Evolutionary conservation across 192 early-diverging fungal species (phyloP), one percentile per base, ranked within the genome.

Genomic region (Allomyces macrogynus): DNA sequence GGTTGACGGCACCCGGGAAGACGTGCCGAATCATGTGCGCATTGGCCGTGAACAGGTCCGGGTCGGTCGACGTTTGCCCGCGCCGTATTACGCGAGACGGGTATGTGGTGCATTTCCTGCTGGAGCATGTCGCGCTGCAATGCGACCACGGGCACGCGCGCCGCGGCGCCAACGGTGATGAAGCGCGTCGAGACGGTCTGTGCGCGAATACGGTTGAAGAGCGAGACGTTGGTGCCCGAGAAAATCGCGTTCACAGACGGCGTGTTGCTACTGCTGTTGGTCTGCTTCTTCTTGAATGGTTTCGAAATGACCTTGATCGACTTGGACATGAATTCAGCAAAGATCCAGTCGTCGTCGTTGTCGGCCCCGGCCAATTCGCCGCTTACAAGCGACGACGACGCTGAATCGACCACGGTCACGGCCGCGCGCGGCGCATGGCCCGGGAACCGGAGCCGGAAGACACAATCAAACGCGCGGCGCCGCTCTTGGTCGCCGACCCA

Each of bases 251-350:
- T 65, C 26, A 22, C 63, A 61, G 24, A 72, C 66, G 88, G 83
- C 72, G 86, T 84, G 71, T 88, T 88, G 70, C 91, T 90, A 16
- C 82, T 80, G 61, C 86, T 90, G 64, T 91, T 49, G 44, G 44
- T 88, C 61, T 87, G 80, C 76, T 92, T 92, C 26, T 26, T 26
- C 75, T 91, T 92, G 60, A 82, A 86, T 1, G 93, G 91, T 73
- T 96, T 95, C 67, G 87, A 89, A 63, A 95, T 92, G 22, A 93
- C 87, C 64, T 88, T 89, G 68, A 95, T 86, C 8, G 87, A 84
- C 49, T 81, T 81, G 57, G 87, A 86, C 23, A 85, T 79, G 73
- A 92, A 85, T 43, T 26, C 26, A 4, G 26, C 26, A 26, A 26
- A 26, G 26, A 26, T 26, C 26, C 26, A 26, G 26, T 26, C 26